Conservation (phyloP, 1,284 basidiomycete species). For the Cutaneotrichosporon arboriforme region DNA sequence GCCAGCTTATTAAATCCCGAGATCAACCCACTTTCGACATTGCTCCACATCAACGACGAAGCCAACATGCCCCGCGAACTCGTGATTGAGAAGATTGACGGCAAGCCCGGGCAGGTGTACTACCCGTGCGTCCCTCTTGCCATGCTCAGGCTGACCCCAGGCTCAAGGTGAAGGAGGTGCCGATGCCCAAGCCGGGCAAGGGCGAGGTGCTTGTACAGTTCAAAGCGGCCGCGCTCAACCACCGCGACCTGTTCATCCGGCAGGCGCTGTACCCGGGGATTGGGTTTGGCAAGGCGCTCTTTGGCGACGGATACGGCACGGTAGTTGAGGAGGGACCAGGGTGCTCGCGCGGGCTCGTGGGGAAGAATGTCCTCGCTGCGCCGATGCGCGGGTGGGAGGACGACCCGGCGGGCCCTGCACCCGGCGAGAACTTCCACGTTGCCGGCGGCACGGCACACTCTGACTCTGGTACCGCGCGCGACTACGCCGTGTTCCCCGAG, state of each 20-base stretch:
- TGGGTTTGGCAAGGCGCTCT: slow-evolving; percentile 9
- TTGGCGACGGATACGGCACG: slow-evolving; percentile 13
- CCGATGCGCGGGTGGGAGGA: slow-evolving; percentile 17
- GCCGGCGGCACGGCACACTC: slow-evolving; percentile 9
- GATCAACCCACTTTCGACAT: neutral
- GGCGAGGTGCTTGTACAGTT: slow-evolving; percentile 7
- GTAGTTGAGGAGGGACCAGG: slow-evolving; percentile 8
- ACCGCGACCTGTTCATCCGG: slow-evolving; percentile 21
- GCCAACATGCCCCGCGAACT: slow-evolving; percentile 11
- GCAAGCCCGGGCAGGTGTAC: slow-evolving; percentile 20
- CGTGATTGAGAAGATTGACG: slow-evolving; percentile 13
- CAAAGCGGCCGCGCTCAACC: slow-evolving; percentile 19
- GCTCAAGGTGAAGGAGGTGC: slow-evolving; percentile 10
- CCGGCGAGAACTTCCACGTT: slow-evolving; percentile 12
- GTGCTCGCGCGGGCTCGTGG: slow-evolving; percentile 1
- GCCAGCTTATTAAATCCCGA: no score
- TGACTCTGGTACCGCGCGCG: slow-evolving; percentile 16
- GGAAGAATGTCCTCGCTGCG: slow-evolving; percentile 4
- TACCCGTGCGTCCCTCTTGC: slow-evolving; percentile 8
- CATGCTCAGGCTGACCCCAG: slow-evolving; percentile 8
- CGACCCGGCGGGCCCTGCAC: slow-evolving; percentile 10
- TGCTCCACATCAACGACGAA: neutral
- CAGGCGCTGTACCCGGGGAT: slow-evolving; percentile 17
- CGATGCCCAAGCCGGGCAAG: slow-evolving; percentile 11
- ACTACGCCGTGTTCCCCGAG: slow-evolving; percentile 12